Evolutionary conservation across 805 yeast genomes (phyloP), one percentile per base, ranked within the genome.

Genomic region (Saturnispora quitensis): DNA sequence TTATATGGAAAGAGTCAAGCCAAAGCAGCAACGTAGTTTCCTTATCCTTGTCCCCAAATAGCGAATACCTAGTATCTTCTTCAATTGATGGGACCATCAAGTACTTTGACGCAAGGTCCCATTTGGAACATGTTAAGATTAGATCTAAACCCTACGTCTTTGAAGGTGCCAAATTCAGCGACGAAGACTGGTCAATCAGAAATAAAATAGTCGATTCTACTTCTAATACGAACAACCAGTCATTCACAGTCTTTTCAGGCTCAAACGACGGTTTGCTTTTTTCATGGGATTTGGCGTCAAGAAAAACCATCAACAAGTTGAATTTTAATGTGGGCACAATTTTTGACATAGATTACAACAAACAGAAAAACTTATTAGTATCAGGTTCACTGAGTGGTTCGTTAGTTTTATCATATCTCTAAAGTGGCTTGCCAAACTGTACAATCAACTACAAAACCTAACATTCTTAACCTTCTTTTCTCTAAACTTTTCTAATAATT

Each of bases 301-400:
- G 79, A 48, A 71, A 71, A 46, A 57, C 82, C 25, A 53, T 72
- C 5, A 67, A 71, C 45, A 80, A 82, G 58, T 63, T 74, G 9
- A 68, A 71, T 3, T 90, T 89, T 2, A 90, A 86, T 59, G 56
- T 60, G 5, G 85, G 89, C 0, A 65, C 81, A 0, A 85, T 81
- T 0, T 64, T 81, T 25, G 89, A 80, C 62, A 76, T 83, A 7
- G 81, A 77, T 58, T 75, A 72, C 6, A 62, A 38, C 17, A 38
- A 38, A 18, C 22, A 62, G 13, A 60, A 59, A 3, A 68, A 67
- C 0, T 66, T 74, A 13, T 36, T 82, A 9, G 62, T 75, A 2
- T 72, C 82, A 17, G 65, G 80, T 4, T 78, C 86, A 4, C 67
- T 70, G 5, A 89, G 82, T 61, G 81, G 84, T 0, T 68, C 75